A percentile compares a stretch with the other conserved stretches of the same genome.
phyloP scores from a whole-genome alignment of 345 rosid genomes.

The Draba incana region DNA sequence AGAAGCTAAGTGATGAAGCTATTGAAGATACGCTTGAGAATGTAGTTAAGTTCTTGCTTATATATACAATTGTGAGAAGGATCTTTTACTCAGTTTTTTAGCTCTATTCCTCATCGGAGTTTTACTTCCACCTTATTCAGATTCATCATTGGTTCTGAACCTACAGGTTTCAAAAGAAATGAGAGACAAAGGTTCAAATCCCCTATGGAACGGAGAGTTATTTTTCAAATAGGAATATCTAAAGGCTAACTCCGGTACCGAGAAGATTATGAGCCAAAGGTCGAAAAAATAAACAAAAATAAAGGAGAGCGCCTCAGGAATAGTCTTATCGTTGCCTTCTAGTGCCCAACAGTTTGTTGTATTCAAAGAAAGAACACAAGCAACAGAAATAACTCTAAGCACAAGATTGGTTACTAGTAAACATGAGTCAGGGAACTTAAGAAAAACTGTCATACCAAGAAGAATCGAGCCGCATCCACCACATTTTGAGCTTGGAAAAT shows the following conservation, averaged over 20 bases:
- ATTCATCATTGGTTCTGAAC: constrained; percentile 25
- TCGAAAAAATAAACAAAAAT: too few species aligned
- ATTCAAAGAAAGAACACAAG: constrained; percentile 24
- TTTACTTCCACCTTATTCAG: constrained; percentile 19
- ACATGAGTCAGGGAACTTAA: neutral
- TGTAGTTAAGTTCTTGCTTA: too few species aligned
- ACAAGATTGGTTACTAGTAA: constrained; percentile 8
- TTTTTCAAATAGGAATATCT: too few species aligned
- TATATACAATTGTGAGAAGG: too few species aligned
- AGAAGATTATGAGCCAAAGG: too few species aligned
- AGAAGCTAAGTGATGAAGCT: too few species aligned
- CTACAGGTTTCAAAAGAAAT: constrained; percentile 36
- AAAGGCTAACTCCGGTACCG: too few species aligned
- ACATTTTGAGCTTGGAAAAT: constrained; percentile 36
- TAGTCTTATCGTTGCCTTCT: constrained; percentile 33
- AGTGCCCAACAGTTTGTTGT: constrained; percentile 54
- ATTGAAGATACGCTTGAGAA: too few species aligned
- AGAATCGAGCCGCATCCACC: constrained; percentile 66
- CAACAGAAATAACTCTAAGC: constrained; percentile 17
- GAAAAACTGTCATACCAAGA: constrained; percentile 49
- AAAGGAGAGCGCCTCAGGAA: constrained; percentile 30
- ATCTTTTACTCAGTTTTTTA: too few species aligned
- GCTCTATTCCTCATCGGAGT: constrained; percentile 38
- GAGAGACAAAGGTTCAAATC: neutral
- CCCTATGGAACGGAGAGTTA: too few species aligned